Evolutionary conservation across 2,329 filamentous ascomycete genomes (phyloP), one percentile per base, ranked within the genome.

Genomic region (Fusarium albosuccineum): DNA sequence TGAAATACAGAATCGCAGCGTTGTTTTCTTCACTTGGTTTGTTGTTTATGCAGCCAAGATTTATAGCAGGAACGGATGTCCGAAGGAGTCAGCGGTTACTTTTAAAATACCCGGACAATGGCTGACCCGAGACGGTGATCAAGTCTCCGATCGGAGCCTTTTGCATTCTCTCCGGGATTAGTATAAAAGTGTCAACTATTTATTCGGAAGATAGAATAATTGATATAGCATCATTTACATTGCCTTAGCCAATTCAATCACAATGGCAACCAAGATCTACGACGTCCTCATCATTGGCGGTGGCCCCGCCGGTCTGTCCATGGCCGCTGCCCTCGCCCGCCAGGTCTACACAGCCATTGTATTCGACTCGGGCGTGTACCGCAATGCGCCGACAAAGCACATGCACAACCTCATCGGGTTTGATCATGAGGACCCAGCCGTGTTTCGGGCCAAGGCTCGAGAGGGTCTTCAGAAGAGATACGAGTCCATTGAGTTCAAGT

Each of bases 281-380:
- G 85, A 87, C 71, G 82, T 81, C 22, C 80, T 87, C 54, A 78
- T 87, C 60, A 79, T 87, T 37, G 85, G 85, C 41, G 84, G 82
- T 46, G 85, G 85, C 3, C 84, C 85, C 4, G 80, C 82, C 1
- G 85, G 85, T 13, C 79, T 87, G 3, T 80, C 81, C 41, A 78
- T 81, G 9, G 79, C 85, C 30, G 78, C 79, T 27, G 76, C 77
- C 40, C 80, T 87, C 22, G 83, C 82, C 3, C 83, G 86, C 17
- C 83, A 86, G 42, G 77, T 80, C 16, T 79, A 82, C 61, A 82
- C 75, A 3, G 79, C 82, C 0, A 72, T 86, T 9, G 73, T 88
- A 41, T 80, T 87, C 57, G 84, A 86, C 75, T 83, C 81, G 5
- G 78, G 79, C 11, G 72, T 79, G 1, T 88, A 86, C 68, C 83